Evolutionary conservation across 139 green algal genomes (phyloP), one percentile per base, ranked within the genome.

Genomic region (Chlorella sp.): DNA sequence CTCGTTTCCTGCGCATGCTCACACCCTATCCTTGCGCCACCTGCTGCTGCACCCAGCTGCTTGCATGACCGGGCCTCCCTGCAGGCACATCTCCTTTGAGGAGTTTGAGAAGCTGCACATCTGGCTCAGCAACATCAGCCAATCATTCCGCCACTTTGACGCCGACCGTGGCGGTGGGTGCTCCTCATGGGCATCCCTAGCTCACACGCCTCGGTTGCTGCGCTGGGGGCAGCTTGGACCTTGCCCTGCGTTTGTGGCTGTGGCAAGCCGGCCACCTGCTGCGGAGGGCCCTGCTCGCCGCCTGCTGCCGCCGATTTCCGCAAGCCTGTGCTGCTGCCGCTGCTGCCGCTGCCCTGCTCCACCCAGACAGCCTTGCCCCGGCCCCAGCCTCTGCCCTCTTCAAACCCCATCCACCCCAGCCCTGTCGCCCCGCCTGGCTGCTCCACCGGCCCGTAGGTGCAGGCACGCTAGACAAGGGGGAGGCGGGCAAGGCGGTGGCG

Each of bases 401-500:
- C n/a, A n/a, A n/a, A n/a, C n/a, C n/a, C n/a, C n/a, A n/a, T n/a
- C n/a, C n/a, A n/a, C n/a, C n/a, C n/a, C n/a, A 30, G 9, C 13
- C 51, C 51, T 26, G 2, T 11, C 9, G 0, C 20, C 75, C 75
- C n/a, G 13, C 30, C 64, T 36, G 32, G 4, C 64, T 6, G 32
- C 41, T 17, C 64, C 60, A n/a, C 22, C 26, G 14, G 32, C 32
- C 32, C 64, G 11, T n/a, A 81, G 75, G 75, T 76, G 81, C 81
- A 85, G 81, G 81, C 68, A 80, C 26, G 22, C 82, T 94, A 5
- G 79, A 88, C 46, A 84, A 85, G 41, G 34, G 41, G 2, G 87
- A 92, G 64, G 84, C 87, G 36, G 60, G 60, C 1, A 76, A 89
- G 36, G 87, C 84, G 19, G 58, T 92, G 32, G 36, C 22, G 20